These are phyloP conservation scores for Teunomyces aglyptinius DNA, from an alignment of 805 yeast species.

Conservation along the genomic window DNA sequence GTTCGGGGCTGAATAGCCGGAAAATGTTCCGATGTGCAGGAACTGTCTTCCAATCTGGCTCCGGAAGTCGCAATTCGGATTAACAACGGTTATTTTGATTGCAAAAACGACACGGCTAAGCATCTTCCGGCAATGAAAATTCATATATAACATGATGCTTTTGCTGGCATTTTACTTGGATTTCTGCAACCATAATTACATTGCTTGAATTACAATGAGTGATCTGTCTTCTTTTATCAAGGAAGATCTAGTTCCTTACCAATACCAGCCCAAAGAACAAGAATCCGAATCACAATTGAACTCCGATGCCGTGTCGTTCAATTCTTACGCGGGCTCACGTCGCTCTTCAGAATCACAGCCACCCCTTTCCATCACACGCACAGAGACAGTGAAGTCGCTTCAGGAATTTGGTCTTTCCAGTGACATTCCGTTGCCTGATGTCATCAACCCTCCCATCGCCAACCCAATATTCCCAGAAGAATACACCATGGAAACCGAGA, in stretches of 20 bases:
- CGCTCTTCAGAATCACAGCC: neutral
- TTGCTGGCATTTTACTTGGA: neutral
- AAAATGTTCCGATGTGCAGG: neutral
- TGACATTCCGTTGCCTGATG: constrained; percentile 53
- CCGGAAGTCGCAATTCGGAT: constrained; percentile 1
- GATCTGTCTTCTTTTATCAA: neutral
- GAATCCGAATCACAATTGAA: neutral
- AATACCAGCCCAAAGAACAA: neutral
- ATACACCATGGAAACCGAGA: constrained; percentile 80
- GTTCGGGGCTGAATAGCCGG: neutral
- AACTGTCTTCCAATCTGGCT: neutral
- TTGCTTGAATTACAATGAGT: neutral
- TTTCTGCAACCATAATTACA: neutral
- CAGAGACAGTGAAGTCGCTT: constrained; percentile 75
- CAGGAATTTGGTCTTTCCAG: constrained; percentile 55
- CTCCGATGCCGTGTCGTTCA: neutral
- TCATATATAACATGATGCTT: neutral
- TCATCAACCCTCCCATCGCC: constrained; percentile 44
- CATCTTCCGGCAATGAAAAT: neutral
- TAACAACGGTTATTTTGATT: neutral
- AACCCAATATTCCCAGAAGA: constrained; percentile 90
- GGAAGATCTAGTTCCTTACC: neutral
- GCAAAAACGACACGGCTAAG: neutral
- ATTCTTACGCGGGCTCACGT: neutral
- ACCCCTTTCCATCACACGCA: constrained; percentile 42